Evolutionary conservation across 169 alveolate genomes (phyloP).

Genomic region (Cryptosporidium canis): DNA sequence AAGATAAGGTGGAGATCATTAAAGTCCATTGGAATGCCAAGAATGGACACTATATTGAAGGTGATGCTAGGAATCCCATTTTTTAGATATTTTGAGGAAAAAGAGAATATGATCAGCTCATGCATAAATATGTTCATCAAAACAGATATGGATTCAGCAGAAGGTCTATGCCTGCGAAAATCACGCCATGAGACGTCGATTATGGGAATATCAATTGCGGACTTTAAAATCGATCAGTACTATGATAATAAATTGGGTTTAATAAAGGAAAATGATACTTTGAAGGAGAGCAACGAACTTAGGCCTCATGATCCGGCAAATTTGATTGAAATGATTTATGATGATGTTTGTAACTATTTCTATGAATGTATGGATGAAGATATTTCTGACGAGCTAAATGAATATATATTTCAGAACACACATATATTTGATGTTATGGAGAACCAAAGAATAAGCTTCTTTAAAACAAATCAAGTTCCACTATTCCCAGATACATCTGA

Average conservation of each 20-base stretch:
- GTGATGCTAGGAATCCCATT: conserved; percentile 48
- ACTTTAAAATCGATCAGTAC: conserved; percentile 20
- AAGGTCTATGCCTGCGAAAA: conserved; percentile 16
- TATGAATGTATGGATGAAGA: conserved; percentile 58
- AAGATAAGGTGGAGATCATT: conserved; percentile 51
- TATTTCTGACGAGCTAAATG: conserved; percentile 11
- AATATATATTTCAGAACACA: conserved; percentile 21
- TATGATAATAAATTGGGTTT: neutral
- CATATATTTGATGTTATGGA: neutral
- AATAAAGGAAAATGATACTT: neutral
- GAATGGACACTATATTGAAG: conserved; percentile 54
- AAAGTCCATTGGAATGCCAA: conserved; percentile 3
- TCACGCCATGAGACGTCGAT: conserved; percentile 15
- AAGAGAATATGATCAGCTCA: conserved; percentile 25
- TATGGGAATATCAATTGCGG: conserved; percentile 33
- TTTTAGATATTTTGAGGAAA: conserved; percentile 51
- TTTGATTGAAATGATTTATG: conserved; percentile 32
- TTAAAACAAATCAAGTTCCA: neutral
- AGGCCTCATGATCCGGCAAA: conserved; percentile 39
- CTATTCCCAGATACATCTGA: conserved; percentile 50
- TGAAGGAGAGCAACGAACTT: neutral
- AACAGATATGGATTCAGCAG: conserved; percentile 6
- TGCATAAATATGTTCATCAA: conserved; percentile 20
- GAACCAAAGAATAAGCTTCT: neutral
- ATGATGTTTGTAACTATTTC: conserved; percentile 39